Base-by-base conservation (phyloP, 2,329 filamentous ascomycete species). In the Pseudogymnoascus sp. region DNA sequence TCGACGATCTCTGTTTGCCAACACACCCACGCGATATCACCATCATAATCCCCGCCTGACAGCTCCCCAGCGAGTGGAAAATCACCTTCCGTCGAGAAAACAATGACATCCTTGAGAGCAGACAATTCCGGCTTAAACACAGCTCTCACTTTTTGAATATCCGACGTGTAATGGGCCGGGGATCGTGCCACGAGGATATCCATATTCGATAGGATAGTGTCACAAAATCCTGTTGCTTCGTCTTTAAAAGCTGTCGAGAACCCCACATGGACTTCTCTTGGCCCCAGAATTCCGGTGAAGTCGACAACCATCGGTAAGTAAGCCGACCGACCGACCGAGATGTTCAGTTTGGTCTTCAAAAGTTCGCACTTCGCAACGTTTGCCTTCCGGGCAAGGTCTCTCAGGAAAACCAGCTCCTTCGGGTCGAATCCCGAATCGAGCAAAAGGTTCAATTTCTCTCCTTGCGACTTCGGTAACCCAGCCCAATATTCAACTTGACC, bases 31-130 rank as follows among this genome's bases (percentile, higher is more conserved):
- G 89, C 84, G n/a, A 77, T 81, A 66, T 95, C 90, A 0, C 90
- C 90, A 67, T 93, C 90, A 66, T 92, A 93, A 69, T 93, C 90
- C 0, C 90, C 90, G 0, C 90, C 90, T 1, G 89, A 90, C 0
- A 93, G 77, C 68, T 87, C 86, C 7, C 85, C 82, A 0, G 89
- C 90, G 0, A 92, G 78, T 0, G 89, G 83, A 0, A 75, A 76
- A 26, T 80, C 71, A 0, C 89, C 89, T 64, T 81, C 82, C 0
- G 78, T 79, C 0, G 90, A 80, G 67, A 97, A 97, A 0, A 97
- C 81, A 13, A 95, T 80, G 1, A 96, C 86, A 68, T 97, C 88
- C 65, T 88, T 88, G 0, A 96, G 74, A 2, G 84, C 82, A 2
- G 86, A 82, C 0, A 93, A 76, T 44, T 86, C 80, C 0, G 80